phyloP scores from a whole-genome alignment of 441 rosid species.

The Pelargonium australe region DNA sequence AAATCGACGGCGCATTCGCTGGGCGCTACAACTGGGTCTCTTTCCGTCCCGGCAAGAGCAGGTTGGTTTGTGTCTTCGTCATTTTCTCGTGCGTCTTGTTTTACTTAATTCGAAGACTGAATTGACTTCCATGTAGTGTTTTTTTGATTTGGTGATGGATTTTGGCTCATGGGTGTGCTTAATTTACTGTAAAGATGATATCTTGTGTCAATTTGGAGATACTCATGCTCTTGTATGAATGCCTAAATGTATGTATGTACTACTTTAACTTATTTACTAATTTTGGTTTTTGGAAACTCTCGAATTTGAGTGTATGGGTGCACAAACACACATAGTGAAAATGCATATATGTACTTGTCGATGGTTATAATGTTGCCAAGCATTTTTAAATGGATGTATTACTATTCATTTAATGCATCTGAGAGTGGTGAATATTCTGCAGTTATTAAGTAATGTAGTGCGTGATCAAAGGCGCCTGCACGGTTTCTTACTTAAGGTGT shows the following conservation, averaged over 20 bases:
- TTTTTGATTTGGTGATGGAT: background rate
- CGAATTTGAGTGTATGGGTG: no score
- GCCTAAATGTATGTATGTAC: background rate
- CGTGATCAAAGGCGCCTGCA: background rate
- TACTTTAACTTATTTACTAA: background rate
- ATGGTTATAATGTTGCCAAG: no score
- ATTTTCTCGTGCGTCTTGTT: background rate
- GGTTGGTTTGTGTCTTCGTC: constrained; percentile 29
- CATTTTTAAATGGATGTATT: no score
- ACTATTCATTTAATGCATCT: no score
- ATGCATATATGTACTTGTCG: background rate
- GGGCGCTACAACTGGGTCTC: constrained; percentile 60
- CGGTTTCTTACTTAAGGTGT: background rate
- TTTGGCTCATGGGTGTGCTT: background rate
- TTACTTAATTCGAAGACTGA: background rate
- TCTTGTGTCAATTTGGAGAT: background rate
- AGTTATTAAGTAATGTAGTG: background rate
- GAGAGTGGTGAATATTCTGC: background rate
- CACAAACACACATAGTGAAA: background rate
- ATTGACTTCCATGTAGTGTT: background rate
- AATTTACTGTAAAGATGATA: background rate
- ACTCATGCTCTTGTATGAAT: background rate
- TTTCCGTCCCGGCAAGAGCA: constrained; percentile 55
- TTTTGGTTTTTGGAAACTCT: no score
- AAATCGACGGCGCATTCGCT: constrained; percentile 43